Evolutionary conservation across 2,329 filamentous ascomycete genomes (phyloP), one percentile per base, ranked within the genome.

Genomic region (Aspergillus fischeri): DNA sequence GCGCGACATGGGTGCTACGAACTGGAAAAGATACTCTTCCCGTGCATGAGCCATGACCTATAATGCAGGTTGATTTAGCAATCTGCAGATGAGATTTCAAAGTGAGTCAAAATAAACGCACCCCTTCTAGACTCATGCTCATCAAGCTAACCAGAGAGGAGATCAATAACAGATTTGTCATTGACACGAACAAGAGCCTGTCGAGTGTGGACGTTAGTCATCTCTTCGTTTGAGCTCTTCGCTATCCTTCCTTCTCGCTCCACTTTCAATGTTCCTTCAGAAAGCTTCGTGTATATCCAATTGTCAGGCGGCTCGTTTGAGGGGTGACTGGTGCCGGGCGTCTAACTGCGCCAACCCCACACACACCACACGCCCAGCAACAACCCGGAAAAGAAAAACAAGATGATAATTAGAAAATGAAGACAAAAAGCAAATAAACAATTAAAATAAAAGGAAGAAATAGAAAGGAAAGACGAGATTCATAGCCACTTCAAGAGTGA

Each of bases 1-100:
- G 28, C 53, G 32, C 35, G 52, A 21, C 24, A 52, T 21, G 20
- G 42, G 27, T 50, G 54, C 52, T 50, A 69, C 69, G 69, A 65
- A 85, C 81, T 84, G 80, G 65, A 83, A 86, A 27, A 84, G 76
- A 67, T 86, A 86, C 68, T 86, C 83, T 65, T 86, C 83, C 65
- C 82, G 78, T 42, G 83, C 82, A 75, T 85, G 82, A 56, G 82
- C 78, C 71, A 86, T 80, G 54, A 86, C 81, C 83, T 85, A 63
- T 52, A 58, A 58, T 28, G 54, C 45, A 53, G 51, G 21, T 32
- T 48, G 47, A n/a, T 49, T 62, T 54, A 64, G 56, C 47, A n/a
- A 29, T 44, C 11, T 51, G 42, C 7, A 38, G 11, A 52, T 28
- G 42, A 51, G 54, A 35, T 49, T 49, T 4, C 21, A 29, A 20